These are phyloP conservation scores for Trematosphaeria pertusa DNA, from an alignment of 2,329 filamentous ascomycete genomes.

Conservation along the genomic window DNA sequence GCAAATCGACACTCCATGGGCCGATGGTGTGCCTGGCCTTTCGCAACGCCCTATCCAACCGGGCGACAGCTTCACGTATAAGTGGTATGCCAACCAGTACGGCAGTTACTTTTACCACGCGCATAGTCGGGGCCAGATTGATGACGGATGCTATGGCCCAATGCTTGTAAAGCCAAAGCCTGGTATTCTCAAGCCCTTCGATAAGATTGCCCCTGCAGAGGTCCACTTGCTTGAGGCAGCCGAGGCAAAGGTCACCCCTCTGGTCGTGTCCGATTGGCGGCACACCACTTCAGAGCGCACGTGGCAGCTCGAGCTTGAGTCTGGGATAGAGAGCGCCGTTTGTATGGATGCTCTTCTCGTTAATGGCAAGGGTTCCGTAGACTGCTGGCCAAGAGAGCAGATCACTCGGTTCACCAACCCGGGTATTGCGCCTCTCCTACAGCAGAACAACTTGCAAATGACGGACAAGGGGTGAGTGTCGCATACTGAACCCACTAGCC, in stretches of 20 bases:
- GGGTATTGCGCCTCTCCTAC: slow-evolving; percentile 35
- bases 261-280: slow-evolving; percentile 65
- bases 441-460: slow-evolving; percentile 45
- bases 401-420: slow-evolving; percentile 51
- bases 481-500: not conserved
- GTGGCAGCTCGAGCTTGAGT: slow-evolving; percentile 53
- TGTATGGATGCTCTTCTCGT: slow-evolving; percentile 69
- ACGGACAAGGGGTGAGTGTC: slow-evolving; percentile 47
- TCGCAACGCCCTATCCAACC: slow-evolving; percentile 61
- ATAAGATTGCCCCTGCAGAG: slow-evolving; percentile 53
- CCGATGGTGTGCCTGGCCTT: slow-evolving; percentile 66
- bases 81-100: slow-evolving; percentile 63
- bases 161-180: slow-evolving; percentile 56
- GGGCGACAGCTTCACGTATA: slow-evolving; percentile 58
- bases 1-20: slow-evolving; percentile 63
- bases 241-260: slow-evolving; percentile 54
- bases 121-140: slow-evolving; percentile 62
- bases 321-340: slow-evolving; percentile 56
- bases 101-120: slow-evolving; percentile 70
- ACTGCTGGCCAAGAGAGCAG: slow-evolving; percentile 57
- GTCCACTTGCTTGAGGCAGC: slow-evolving; percentile 57
- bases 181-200: slow-evolving; percentile 54
- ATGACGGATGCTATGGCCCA: slow-evolving; percentile 66
- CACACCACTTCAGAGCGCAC: slow-evolving; percentile 60
- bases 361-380: slow-evolving; percentile 66